Base-by-base conservation (phyloP, 148 eudicot genomes). In the Suaeda aralocaspica region DNA sequence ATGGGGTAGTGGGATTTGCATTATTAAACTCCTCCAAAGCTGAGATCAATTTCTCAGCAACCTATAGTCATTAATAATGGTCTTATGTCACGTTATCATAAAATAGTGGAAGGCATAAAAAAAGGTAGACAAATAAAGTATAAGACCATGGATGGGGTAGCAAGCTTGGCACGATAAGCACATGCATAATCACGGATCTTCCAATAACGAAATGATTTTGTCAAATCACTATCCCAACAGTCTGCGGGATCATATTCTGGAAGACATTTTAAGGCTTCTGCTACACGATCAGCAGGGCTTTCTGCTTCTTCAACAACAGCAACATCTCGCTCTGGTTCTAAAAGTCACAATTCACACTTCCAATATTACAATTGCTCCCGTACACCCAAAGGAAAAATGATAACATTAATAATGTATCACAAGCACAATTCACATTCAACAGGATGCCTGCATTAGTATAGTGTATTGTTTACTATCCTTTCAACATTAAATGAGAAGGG, bases 161-260 rank as follows among this genome's bases (percentile, higher is more conserved):
- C 78, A 72, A 95, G 81, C 81, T 67, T 82, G 28, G 93, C 74
- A 77, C 86, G 82, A 78, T 95, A 95, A 81, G 97, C 97, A 68
- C 84, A 70, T 57, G 97, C 90, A 81, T 79, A 95, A 84, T 95
- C 97, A 72, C 97, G 89, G 70, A 95, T 95, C 68, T 85, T 95
- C 99, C 99, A 95, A 71, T 91, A 95, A 59, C 82, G 86, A 78
- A 95, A 95, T 21, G 86, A 66, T 58, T 81, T 67, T 64, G 57
- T 70, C 70, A 80, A 44, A 76, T 87, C 87, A 59, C 65, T 82
- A 67, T 64, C 80, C 87, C 85, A 87, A 52, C 72, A 65, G 69
- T 76, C 70, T 72, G 88, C 70, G 64, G 95, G 85, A 78, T 93
- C 86, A 78, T 84, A 79, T 7, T 70, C 83, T 42, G 95, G 88